Evolutionary conservation across 176 grass and related monocot genomes (phyloP).

Genomic region (Luzula sylvatica): DNA sequence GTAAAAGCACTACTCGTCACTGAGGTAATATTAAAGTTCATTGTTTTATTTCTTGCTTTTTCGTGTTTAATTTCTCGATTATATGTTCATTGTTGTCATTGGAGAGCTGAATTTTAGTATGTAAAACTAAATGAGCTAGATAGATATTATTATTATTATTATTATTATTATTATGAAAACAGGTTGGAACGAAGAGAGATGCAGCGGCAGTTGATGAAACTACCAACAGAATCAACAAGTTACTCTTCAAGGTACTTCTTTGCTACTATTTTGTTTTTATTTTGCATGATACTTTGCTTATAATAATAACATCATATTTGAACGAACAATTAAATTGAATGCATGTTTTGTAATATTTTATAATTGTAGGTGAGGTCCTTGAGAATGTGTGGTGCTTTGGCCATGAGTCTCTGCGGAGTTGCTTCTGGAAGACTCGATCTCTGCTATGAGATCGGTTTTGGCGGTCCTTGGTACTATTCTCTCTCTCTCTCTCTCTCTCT

Average conservation of each 20-base stretch:
- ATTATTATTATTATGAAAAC: too few species aligned
- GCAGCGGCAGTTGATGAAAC: conserved; percentile 53
- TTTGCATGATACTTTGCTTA: background rate
- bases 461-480: conserved; percentile 53
- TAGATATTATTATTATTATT: too few species aligned
- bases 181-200: conserved; percentile 77
- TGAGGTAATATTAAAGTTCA: conserved; percentile 35
- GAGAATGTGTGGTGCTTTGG: conserved; percentile 89
- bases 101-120: conserved; percentile 4
- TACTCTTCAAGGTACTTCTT: conserved; percentile 75
- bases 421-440: conserved; percentile 95
- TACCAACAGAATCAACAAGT: conserved; percentile 76
- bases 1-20: conserved; percentile 95
- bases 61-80: too few species aligned
- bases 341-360: conserved; percentile 7
- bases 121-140: too few species aligned
- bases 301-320: background rate
- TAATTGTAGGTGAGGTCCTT: conserved; percentile 77
- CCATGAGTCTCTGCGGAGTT: conserved; percentile 80
- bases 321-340: background rate
- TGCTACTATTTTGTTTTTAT: background rate
- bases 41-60: too few species aligned
- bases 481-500: background rate
- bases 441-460: conserved; percentile 94
- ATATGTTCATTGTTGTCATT: background rate